phyloP scores from a whole-genome alignment of 257 asterid species.

The Schizonepeta tenuifolia region DNA sequence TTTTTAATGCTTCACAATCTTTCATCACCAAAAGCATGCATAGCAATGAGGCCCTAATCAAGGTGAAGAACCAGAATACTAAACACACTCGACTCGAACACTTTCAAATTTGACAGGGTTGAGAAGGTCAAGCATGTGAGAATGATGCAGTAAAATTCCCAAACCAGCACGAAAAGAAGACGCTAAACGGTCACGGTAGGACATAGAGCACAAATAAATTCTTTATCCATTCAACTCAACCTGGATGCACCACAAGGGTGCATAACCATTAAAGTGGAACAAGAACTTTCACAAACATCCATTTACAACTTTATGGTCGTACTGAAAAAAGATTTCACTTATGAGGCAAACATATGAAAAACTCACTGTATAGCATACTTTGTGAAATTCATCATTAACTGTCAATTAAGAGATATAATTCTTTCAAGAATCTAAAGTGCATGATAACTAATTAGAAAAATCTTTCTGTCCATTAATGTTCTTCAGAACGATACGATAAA shows the following conservation, averaged over 20 bases:
- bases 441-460: background rate
- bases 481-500: too few species aligned
- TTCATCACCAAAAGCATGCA: background rate
- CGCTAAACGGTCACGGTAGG: background rate
- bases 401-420: background rate
- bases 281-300: background rate
- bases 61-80: background rate
- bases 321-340: too few species aligned
- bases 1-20: background rate
- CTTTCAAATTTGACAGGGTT: too few species aligned
- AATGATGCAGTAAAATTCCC: background rate
- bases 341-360: too few species aligned
- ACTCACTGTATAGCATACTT: too few species aligned
- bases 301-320: background rate
- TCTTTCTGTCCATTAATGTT: background rate
- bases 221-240: too few species aligned
- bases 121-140: too few species aligned
- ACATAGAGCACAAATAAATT: background rate
- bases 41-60: background rate
- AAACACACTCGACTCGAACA: background rate
- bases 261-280: background rate
- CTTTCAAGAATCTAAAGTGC: background rate
- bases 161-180: conserved; percentile 1
- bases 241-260: background rate
- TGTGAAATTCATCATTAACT: background rate